Evolutionary conservation across 371 early-diverging fungal genomes (phyloP).

Genomic region (Capillidium heterosporum): DNA sequence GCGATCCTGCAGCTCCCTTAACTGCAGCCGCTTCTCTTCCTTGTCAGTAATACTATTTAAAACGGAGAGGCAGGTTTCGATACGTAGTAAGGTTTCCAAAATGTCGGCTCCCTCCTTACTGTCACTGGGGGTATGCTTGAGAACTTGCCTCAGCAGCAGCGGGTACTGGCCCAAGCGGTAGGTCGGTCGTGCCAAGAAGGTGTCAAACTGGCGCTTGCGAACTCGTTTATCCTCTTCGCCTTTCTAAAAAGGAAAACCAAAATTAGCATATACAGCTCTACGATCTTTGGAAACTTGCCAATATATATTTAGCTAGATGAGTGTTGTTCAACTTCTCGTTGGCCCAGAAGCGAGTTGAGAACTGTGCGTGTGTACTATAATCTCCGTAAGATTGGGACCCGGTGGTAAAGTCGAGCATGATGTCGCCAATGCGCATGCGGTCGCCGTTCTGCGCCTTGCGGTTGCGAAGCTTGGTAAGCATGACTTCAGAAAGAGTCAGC

Average conservation of each 20-base stretch:
- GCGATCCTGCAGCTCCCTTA: not conserved
- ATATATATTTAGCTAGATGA: not conserved
- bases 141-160: not conserved
- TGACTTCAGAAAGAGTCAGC: not conserved
- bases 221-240: not conserved
- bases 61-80: not conserved
- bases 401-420: not conserved
- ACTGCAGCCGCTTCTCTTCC: not conserved
- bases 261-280: no score
- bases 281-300: not conserved
- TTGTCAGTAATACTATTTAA: not conserved
- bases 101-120: not conserved
- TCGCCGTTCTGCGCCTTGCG: not conserved
- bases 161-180: constrained; percentile 1
- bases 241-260: not conserved
- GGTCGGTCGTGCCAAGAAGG: not conserved
- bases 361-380: not conserved
- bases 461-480: not conserved
- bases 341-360: not conserved
- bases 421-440: not conserved
- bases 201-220: not conserved
- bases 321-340: not conserved
- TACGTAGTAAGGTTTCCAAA: not conserved
- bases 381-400: not conserved
- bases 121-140: not conserved